Percentiles rank a stretch among this genome's conserved stretches.
phyloP scores from a whole-genome alignment of 441 rosid species.

The Adansonia grandidieri region DNA sequence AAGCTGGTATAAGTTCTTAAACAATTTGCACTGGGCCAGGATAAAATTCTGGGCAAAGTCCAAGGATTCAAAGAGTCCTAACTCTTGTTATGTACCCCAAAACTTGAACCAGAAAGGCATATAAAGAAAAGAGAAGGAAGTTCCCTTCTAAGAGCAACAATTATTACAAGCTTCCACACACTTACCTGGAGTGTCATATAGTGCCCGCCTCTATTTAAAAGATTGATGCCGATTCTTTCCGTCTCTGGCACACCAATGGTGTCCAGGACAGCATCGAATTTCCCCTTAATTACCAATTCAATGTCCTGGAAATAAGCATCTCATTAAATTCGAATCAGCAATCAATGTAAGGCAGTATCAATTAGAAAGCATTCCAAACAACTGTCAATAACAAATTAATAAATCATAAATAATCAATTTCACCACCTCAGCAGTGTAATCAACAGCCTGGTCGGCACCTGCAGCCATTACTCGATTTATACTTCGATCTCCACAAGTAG shows the following conservation, averaged over 20 bases:
- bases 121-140: neutral
- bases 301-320: slow-evolving; percentile 57
- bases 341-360: neutral
- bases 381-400: slow-evolving; percentile 23
- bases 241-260: slow-evolving; percentile 92
- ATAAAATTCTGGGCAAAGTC: neutral
- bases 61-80: neutral
- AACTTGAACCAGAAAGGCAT: neutral
- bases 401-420: slow-evolving; percentile 3
- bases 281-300: slow-evolving; percentile 78
- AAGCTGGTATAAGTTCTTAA: neutral
- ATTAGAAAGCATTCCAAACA: slow-evolving; percentile 12
- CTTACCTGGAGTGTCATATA: slow-evolving; percentile 94
- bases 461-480: slow-evolving; percentile 60
- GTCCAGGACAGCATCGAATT: slow-evolving; percentile 90
- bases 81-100: neutral
- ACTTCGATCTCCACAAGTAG: slow-evolving; percentile 83
- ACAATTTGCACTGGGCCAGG: neutral
- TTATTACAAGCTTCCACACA: slow-evolving; percentile 13
- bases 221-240: slow-evolving; percentile 72
- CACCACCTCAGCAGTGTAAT: slow-evolving; percentile 77
- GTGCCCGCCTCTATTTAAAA: slow-evolving; percentile 85
- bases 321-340: slow-evolving; percentile 1
- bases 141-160: slow-evolving; percentile 9
- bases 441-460: slow-evolving; percentile 92